Base-by-base conservation (phyloP, 2,329 filamentous ascomycete species). In the Fusarium albidum region DNA sequence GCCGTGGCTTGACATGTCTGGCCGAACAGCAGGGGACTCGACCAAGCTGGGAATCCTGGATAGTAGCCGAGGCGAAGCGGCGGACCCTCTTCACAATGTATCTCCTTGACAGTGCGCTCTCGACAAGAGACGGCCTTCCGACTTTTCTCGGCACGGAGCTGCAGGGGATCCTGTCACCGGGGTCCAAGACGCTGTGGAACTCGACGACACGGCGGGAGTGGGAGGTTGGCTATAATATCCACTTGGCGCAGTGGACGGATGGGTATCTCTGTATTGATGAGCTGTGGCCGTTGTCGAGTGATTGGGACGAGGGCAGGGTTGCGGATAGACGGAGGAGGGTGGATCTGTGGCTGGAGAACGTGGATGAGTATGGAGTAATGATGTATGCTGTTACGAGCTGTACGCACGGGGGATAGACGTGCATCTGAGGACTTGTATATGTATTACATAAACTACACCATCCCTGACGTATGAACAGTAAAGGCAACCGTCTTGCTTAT, bases 311-410 rank as follows among this genome's bases (percentile, higher is more conserved):
- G 6, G 49, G 59, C 1, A 67, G 64, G 0, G 47, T 75, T n/a
- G 39, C 55, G 0, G 55, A 67, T 15, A 72, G 73, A 41, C 71
- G 69, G 2, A 51, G 60, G 10, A 72, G 78, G 38, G 73, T 82
- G 2, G 78, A 81, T 25, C 66, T 62, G 14, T 85, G 82, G 82
- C 49, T 84, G 6, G 75, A 79, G 44, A 64, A 68, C 13, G 66
- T 81, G 1, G 82, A 85, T 59, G 81, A 82, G 41, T 84, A 78
- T 64, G 81, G 82, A 1, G 81, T 74, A 15, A 80, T 82, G 77
- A 42, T 84, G 1, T 83, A 80, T 56, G 72, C 78, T 0, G 76
- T 82, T 1, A 78, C 76, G 1, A 74, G 72, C 35, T 77, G 72
- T 41, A 81, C 77, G 1, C 77, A 82, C 59, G 74, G 69, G 3